phyloP scores from a whole-genome alignment of 345 rosid species.

The Citrus cavaleriei region DNA sequence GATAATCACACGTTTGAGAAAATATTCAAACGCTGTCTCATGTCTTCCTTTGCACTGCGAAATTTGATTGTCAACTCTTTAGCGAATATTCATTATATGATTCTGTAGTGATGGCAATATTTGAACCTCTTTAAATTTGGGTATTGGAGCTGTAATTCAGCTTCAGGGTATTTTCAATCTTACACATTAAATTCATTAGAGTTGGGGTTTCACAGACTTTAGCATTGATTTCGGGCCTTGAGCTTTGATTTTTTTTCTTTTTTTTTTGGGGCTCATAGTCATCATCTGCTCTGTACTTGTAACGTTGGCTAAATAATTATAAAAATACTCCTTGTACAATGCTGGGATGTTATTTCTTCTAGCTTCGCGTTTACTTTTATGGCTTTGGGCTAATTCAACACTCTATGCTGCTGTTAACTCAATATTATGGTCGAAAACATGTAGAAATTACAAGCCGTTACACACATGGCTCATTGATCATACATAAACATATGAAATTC shows the following conservation, averaged over 20 bases:
- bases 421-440: neutral
- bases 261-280: neutral
- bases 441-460: neutral
- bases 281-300: no score
- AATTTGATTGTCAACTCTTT: neutral
- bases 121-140: neutral
- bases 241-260: neutral
- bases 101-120: neutral
- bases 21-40: neutral
- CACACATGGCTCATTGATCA: neutral
- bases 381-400: neutral
- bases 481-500: neutral
- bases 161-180: neutral
- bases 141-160: neutral
- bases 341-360: neutral
- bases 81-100: neutral
- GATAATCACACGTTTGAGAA: neutral
- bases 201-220: neutral
- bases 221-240: neutral
- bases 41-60: neutral
- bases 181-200: neutral
- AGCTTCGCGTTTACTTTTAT: neutral
- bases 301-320: no score
- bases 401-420: neutral
- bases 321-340: no score